Conservation (phyloP, 257 asterid genomes). For the Solanum boliviense region DNA sequence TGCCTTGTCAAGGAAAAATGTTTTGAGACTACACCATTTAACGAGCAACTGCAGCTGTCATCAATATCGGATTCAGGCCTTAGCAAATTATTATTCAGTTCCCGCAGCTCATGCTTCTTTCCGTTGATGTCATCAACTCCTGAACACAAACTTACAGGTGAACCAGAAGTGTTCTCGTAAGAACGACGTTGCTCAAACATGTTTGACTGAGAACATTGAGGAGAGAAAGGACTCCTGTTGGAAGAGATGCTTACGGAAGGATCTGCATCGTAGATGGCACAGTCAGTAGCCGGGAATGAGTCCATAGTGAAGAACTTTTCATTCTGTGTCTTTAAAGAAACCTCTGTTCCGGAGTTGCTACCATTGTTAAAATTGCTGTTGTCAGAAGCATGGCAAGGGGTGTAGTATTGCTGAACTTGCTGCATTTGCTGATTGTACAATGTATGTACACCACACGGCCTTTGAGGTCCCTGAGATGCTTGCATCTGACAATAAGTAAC, state of each 20-base stretch:
- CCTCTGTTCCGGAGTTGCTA: conserved; percentile 39
- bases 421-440: conserved; percentile 37
- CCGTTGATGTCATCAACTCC: conserved; percentile 63
- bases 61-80: conserved; percentile 70
- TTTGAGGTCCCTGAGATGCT: conserved; percentile 48
- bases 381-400: conserved; percentile 43
- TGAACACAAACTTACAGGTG: conserved; percentile 82
- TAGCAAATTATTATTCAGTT: conserved; percentile 48
- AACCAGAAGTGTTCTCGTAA: conserved; percentile 44
- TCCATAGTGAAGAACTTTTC: conserved; percentile 79
- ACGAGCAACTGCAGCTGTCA: conserved; percentile 43
- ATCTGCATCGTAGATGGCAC: conserved; percentile 35
- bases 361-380: conserved; percentile 16
- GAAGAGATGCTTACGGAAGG: conserved; percentile 55
- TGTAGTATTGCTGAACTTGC: conserved; percentile 30
- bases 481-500: conserved; percentile 34
- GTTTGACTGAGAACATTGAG: conserved; percentile 66
- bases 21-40: conserved; percentile 24
- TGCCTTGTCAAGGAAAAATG: conserved; percentile 34
- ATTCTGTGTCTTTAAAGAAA: conserved; percentile 30
- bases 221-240: conserved; percentile 59
- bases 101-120: conserved; percentile 50
- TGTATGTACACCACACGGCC: conserved; percentile 29
- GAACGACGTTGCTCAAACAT: conserved; percentile 43
- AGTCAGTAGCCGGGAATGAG: conserved; percentile 49